These are phyloP conservation scores for Geotrichum phurueaensis DNA, from an alignment of 1,139 yeast species.

Conservation along the genomic window DNA sequence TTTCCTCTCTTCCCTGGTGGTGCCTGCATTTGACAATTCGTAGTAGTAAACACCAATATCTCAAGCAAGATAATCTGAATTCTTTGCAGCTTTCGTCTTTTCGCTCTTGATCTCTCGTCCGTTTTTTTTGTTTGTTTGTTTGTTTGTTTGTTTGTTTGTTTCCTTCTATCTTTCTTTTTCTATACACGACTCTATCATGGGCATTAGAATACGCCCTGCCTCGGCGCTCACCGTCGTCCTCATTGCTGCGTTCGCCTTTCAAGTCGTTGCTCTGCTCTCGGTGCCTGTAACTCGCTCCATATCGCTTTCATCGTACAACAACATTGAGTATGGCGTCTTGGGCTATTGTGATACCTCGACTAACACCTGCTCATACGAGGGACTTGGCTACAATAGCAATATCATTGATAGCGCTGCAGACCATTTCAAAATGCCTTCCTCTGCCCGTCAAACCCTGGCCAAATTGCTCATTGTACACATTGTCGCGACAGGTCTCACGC, in stretches of 20 bases:
- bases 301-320: slow-evolving; percentile 46
- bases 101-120: not conserved
- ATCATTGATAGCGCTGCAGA: slow-evolving; percentile 30
- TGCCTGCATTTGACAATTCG: not conserved
- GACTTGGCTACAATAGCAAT: slow-evolving; percentile 45
- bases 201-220: slow-evolving; percentile 35
- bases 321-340: slow-evolving; percentile 72
- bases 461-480: slow-evolving; percentile 73
- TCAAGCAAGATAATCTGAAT: not conserved
- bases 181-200: slow-evolving; percentile 27
- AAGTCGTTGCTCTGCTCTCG: slow-evolving; percentile 50
- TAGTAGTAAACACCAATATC: not conserved
- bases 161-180: not conserved
- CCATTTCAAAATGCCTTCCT: slow-evolving; percentile 47
- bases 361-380: slow-evolving; percentile 45
- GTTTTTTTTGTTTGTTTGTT: not conserved
- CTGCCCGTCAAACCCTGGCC: slow-evolving; percentile 61
- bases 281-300: slow-evolving; percentile 55
- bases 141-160: no score
- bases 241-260: slow-evolving; percentile 47
- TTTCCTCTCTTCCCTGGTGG: not conserved
- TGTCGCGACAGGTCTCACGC: slow-evolving; percentile 72
- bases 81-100: not conserved
- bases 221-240: slow-evolving; percentile 40
- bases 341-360: slow-evolving; percentile 57